These are phyloP conservation scores for Neurospora crassa DNA, from an alignment of 2,329 filamentous ascomycete genomes.

Conservation along the genomic window DNA sequence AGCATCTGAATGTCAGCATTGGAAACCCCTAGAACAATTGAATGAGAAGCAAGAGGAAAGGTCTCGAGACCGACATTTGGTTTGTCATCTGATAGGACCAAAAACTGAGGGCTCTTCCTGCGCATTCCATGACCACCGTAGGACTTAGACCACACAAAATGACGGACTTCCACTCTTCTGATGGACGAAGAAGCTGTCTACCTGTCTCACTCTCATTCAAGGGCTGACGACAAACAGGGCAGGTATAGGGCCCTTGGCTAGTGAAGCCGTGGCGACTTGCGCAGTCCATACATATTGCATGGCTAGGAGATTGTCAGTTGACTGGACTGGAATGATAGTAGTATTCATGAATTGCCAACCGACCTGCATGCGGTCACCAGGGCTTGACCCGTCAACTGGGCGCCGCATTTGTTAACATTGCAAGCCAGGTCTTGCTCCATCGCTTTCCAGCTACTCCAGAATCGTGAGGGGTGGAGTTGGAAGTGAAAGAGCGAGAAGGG, in stretches of 20 bases:
- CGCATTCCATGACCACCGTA: slow-evolving; percentile 76
- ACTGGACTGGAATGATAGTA: background rate
- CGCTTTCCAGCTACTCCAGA: background rate
- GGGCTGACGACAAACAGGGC: slow-evolving; percentile 65
- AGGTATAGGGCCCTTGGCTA: slow-evolving; percentile 43
- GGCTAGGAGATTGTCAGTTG: slow-evolving; percentile 37
- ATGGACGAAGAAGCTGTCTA: slow-evolving; percentile 58
- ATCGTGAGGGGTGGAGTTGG: background rate
- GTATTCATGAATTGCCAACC: slow-evolving; percentile 1
- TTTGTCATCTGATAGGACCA: slow-evolving; percentile 81
- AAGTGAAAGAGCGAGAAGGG: background rate
- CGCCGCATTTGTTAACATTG: slow-evolving; percentile 70
- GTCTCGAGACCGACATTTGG: slow-evolving; percentile 54
- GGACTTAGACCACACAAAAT: slow-evolving; percentile 77
- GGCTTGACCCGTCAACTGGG: slow-evolving; percentile 57
- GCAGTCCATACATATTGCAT: slow-evolving; percentile 77
- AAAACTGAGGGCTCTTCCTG: slow-evolving; percentile 67
- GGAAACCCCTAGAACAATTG: slow-evolving; percentile 2
- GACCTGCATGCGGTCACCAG: slow-evolving; percentile 86
- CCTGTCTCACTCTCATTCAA: slow-evolving; percentile 62
- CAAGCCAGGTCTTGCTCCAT: slow-evolving; percentile 74
- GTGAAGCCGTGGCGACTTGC: slow-evolving; percentile 56
- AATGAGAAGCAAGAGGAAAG: background rate
- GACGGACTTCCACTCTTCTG: slow-evolving; percentile 84
- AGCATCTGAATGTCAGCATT: background rate